Percentiles rank a stretch among this genome's conserved stretches.
phyloP scores from a whole-genome alignment of 495 filamentous ascomycete species.

The Lasiosphaeris hirsuta region DNA sequence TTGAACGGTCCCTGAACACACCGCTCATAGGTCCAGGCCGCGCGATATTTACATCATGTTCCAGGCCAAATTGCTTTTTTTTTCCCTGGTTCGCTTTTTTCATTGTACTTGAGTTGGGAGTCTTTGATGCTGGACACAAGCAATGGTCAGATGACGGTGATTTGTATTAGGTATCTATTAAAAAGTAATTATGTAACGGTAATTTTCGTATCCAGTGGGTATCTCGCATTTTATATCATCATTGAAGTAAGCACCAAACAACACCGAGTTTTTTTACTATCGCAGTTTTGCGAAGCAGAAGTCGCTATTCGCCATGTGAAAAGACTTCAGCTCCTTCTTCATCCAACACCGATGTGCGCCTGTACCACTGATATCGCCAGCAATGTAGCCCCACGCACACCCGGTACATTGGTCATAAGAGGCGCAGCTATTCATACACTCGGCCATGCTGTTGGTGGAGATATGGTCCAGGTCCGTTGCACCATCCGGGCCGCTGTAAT shows the following conservation, averaged over 20 bases:
- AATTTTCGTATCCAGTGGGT: background rate
- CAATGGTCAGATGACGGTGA: too few species aligned
- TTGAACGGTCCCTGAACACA: too few species aligned
- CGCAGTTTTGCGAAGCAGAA: constrained; percentile 45
- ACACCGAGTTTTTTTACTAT: background rate
- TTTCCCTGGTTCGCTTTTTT: too few species aligned
- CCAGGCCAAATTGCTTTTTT: too few species aligned
- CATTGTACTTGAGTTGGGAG: too few species aligned
- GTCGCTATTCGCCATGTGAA: constrained; percentile 31
- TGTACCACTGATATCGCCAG: constrained; percentile 35
- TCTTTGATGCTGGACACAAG: too few species aligned
- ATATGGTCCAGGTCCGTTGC: constrained; percentile 38
- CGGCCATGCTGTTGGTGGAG: constrained; percentile 36
- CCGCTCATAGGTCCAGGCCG: too few species aligned
- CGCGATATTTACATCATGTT: too few species aligned
- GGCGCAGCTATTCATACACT: constrained; percentile 47
- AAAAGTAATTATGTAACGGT: too few species aligned
- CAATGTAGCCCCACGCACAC: constrained; percentile 41
- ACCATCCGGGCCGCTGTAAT: constrained; percentile 35
- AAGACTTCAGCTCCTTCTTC: constrained; percentile 36
- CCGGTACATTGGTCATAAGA: constrained; percentile 39
- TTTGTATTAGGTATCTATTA: too few species aligned
- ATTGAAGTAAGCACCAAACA: background rate
- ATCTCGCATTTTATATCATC: constrained; percentile 2
- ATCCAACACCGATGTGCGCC: constrained; percentile 41